phyloP scores from a whole-genome alignment of 2,329 filamentous ascomycete genomes.

The Dactylellina haptotyla region DNA sequence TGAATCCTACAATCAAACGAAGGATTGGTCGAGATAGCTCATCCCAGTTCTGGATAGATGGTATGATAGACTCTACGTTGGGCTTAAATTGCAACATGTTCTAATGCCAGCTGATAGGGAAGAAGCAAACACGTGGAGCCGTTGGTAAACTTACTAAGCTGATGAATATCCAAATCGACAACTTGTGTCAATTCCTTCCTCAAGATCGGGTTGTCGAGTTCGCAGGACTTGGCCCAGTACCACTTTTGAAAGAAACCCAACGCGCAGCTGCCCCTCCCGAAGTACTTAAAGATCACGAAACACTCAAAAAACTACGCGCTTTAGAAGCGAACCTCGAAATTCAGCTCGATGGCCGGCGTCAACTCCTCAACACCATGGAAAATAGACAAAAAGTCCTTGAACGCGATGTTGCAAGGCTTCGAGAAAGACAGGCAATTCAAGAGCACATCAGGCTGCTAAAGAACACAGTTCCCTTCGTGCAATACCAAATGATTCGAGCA shows the following conservation, averaged over 20 bases:
- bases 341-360: conserved; percentile 63
- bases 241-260: conserved; percentile 85
- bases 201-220: conserved; percentile 97
- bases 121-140: conserved; percentile 22
- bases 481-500: conserved; percentile 69
- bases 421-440: conserved; percentile 76
- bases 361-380: conserved; percentile 65
- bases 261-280: conserved; percentile 84
- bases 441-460: conserved; percentile 73
- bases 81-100: not conserved
- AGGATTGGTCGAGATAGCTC: conserved; percentile 85
- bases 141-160: conserved; percentile 69
- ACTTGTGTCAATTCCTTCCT: conserved; percentile 94
- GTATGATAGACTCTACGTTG: conserved; percentile 61
- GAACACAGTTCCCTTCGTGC: conserved; percentile 72
- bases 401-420: conserved; percentile 83
- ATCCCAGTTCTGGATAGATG: conserved; percentile 80
- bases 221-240: conserved; percentile 80
- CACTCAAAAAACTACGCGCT: conserved; percentile 76
- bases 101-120: conserved; percentile 16
- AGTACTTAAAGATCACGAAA: conserved; percentile 80
- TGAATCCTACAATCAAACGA: conserved; percentile 79
- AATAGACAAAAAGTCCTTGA: conserved; percentile 77
- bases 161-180: conserved; percentile 94
- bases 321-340: conserved; percentile 73